Base-by-base conservation (phyloP, 177 flowering plant genomes). In the Vitis hybrid region DNA sequence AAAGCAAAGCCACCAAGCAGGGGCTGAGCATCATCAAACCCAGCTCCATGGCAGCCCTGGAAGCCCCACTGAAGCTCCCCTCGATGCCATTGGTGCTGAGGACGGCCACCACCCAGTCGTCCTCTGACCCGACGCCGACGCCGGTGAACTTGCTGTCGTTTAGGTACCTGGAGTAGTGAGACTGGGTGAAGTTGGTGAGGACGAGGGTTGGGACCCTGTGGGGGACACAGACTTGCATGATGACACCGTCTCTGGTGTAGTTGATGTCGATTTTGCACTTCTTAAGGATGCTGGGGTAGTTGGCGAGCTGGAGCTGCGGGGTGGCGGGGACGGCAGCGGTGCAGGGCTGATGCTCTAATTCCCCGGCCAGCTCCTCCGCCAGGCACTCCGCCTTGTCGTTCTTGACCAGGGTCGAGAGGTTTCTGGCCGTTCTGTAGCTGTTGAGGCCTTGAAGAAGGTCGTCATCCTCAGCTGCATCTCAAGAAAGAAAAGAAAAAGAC, bases 61-160 rank as follows among this genome's bases (percentile, higher is more conserved):
- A 14, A 14, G 68, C 74, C 11, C 58, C 64, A 35, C 58, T 70
- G 0, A 85, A 80, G 68, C 76, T 82, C 5, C 89, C 89, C 0
- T 61, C 60, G 0, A 72, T 57, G 0, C 84, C 74, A 68, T 63
- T 71, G 1, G 90, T 79, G 64, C 72, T 74, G 71, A 88, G 27
- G 9, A 88, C 78, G 15, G 86, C 78, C 8, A 86, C 87, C 69
- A 83, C 81, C 88, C 89, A 88, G 51, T 83, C 87, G 27, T 86
- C 83, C 51, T 86, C 81, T 0, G 80, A 76, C 0, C 85, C 88
- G 3, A 86, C 57, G 1, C 91, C 91, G 4, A 71, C 79, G 8
- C 82, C 79, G 0, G 84, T 77, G 59, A 27, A 88, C 77, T 48
- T 85, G 2, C 88, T 74, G 46, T 82, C 74, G 24, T 86, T 86